These are phyloP conservation scores for Oryza brachyantha DNA, from an alignment of 176 grass and related monocot genomes.

Conservation along the genomic window DNA sequence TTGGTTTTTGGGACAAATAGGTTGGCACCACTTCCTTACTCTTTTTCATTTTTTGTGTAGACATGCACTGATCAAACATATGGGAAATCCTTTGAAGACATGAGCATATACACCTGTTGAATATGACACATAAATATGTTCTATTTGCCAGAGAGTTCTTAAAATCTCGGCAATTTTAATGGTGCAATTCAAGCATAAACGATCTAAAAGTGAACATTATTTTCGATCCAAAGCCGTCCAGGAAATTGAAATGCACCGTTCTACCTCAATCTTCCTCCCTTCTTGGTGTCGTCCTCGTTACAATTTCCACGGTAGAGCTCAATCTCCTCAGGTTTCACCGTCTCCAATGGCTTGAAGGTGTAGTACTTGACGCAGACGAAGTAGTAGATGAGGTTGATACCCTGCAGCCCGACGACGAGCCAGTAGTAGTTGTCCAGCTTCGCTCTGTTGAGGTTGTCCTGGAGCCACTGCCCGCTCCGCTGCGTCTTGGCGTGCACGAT, in stretches of 20 bases:
- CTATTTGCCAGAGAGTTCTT: not conserved
- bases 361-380: conserved; percentile 60
- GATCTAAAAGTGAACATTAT: not conserved
- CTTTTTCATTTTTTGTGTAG: not conserved
- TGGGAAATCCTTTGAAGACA: not conserved
- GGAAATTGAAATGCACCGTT: not conserved
- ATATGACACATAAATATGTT: not conserved
- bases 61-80: not conserved
- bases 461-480: conserved; percentile 73
- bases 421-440: conserved; percentile 84
- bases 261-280: conserved; percentile 36
- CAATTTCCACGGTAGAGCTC: conserved; percentile 17
- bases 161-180: not conserved
- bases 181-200: not conserved
- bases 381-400: conserved; percentile 66
- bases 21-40: not conserved
- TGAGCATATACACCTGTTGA: not conserved
- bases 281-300: conserved; percentile 17
- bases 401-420: conserved; percentile 67
- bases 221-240: not conserved
- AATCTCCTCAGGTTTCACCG: conserved; percentile 24
- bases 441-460: conserved; percentile 87
- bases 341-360: conserved; percentile 74
- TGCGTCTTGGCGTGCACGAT: conserved; percentile 55
- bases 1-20: no score